Evolutionary conservation across 2,329 filamentous ascomycete species (phyloP).

Genomic region (Monilinia vaccinii-corymbosi): DNA sequence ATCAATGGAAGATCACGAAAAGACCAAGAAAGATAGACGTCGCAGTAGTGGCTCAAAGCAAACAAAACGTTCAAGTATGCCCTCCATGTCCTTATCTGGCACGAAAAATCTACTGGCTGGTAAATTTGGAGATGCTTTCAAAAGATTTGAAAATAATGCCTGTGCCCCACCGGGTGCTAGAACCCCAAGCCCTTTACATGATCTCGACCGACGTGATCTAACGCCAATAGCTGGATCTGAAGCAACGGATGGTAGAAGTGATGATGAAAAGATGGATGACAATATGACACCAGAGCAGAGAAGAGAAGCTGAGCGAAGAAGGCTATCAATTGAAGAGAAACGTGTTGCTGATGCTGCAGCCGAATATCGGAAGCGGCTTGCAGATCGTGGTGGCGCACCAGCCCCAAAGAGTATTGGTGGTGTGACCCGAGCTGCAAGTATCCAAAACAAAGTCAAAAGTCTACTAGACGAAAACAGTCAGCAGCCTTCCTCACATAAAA

Average conservation of each 20-base stretch:
- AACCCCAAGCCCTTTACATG: slow-evolving; percentile 35
- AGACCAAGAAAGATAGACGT: slow-evolving; percentile 42
- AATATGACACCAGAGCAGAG: slow-evolving; percentile 79
- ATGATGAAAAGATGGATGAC: slow-evolving; percentile 58
- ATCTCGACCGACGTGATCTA: slow-evolving; percentile 33
- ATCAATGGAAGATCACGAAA: slow-evolving; percentile 58
- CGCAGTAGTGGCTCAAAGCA: slow-evolving; percentile 43
- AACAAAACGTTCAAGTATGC: slow-evolving; percentile 66
- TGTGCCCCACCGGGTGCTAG: slow-evolving; percentile 34
- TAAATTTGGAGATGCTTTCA: slow-evolving; percentile 89
- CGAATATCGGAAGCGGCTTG: slow-evolving; percentile 72
- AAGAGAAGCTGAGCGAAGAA: slow-evolving; percentile 76
- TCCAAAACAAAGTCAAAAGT: slow-evolving; percentile 84
- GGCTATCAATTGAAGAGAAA: slow-evolving; percentile 78
- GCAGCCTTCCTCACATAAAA: slow-evolving; percentile 50
- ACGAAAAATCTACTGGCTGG: slow-evolving; percentile 79
- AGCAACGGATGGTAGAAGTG: slow-evolving; percentile 57
- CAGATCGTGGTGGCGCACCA: slow-evolving; percentile 45
- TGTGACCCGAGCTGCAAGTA: slow-evolving; percentile 63
- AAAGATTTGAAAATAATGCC: slow-evolving; percentile 62
- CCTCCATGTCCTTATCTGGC: slow-evolving; percentile 56
- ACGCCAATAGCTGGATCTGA: slow-evolving; percentile 72
- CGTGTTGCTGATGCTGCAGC: slow-evolving; percentile 82
- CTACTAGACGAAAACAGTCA: slow-evolving; percentile 71
- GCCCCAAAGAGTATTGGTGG: slow-evolving; percentile 48